Conservation (phyloP, 2,329 filamentous ascomycete genomes). For the Penicillium sp. region DNA sequence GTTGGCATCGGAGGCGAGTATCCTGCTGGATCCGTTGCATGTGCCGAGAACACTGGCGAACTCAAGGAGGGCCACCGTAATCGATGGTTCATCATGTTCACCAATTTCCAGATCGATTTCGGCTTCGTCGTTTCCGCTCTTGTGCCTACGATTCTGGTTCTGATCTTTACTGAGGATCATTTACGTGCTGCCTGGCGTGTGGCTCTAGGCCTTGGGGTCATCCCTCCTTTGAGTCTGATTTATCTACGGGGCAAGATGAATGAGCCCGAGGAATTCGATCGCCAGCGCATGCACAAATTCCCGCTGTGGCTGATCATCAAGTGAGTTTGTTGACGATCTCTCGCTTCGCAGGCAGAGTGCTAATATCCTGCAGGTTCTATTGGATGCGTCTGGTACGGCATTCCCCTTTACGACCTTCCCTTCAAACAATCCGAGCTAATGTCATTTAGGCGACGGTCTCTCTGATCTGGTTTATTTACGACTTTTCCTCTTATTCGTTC, state of each 20-base stretch:
- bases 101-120: conserved; percentile 80
- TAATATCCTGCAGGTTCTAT: conserved; percentile 62
- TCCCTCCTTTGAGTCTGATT: conserved; percentile 72
- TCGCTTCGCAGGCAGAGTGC: conserved; percentile 19
- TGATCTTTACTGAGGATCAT: conserved; percentile 61
- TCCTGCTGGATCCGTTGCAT: conserved; percentile 69
- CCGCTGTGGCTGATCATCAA: conserved; percentile 53
- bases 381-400: conserved; percentile 61
- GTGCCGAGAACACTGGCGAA: conserved; percentile 79
- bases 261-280: conserved; percentile 75
- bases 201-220: conserved; percentile 71
- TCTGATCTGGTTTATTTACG: conserved; percentile 81
- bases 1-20: conserved; percentile 70
- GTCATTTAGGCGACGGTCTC: conserved; percentile 55
- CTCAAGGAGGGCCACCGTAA: conserved; percentile 79
- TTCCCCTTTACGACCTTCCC: neutral
- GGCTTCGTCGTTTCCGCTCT: conserved; percentile 81
- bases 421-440: conserved; percentile 5
- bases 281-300: conserved; percentile 65
- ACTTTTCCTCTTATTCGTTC: conserved; percentile 83
- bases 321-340: conserved; percentile 25
- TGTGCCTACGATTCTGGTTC: conserved; percentile 65
- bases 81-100: conserved; percentile 87
- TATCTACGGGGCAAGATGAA: conserved; percentile 69
- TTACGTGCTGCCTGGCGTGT: conserved; percentile 77